Base-by-base conservation (phyloP, 2,329 filamentous ascomycete genomes). In the Myrmaecium sp. region DNA sequence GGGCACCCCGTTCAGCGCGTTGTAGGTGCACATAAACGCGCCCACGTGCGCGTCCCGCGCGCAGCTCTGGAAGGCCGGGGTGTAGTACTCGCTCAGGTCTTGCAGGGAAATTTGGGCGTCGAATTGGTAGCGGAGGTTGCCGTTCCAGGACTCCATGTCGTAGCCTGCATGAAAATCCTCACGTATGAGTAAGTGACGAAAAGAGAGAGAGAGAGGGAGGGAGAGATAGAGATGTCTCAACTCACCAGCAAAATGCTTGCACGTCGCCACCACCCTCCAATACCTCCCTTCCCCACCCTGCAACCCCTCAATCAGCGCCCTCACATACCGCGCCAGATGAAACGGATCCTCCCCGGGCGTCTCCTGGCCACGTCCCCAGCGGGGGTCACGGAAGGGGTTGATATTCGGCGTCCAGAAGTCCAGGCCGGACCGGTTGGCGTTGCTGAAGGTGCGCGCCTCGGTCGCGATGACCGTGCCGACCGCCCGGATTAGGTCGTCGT, bases 351-450 rank as follows among this genome's bases (percentile, higher is more conserved):
- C 67, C 4, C 66, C 66, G 0, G 69, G 67, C 0, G 68, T 72
- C 38, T 74, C 46, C 33, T 63, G 58, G 0, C 69, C 69, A 6
- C 69, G 53, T 1, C 69, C 69, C 69, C 69, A 72, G 14, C 71
- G 52, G 0, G 70, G 69, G 38, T 74, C 69, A 19, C 62, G 62
- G 50, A 66, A 76, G 0, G 66, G 60, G 37, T 75, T 76, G 44
- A 77, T 70, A 38, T 76, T 75, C 0, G 73, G 73, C 0, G 73
- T 71, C 64, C 68, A 75, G 40, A 58, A 71, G 41, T 73, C 41
- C 3, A 48, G 41, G 0, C 64, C 65, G 2, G 60, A 62, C 8
- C 58, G 52, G 3, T 64, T 66, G 5, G 44, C 59, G 36, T 78
- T 78, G 39, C 57, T 69, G 41, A 74, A 78, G 0, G 73, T 71